phyloP scores from a whole-genome alignment of 2,329 filamentous ascomycete species.

The Claviceps maximensis region DNA sequence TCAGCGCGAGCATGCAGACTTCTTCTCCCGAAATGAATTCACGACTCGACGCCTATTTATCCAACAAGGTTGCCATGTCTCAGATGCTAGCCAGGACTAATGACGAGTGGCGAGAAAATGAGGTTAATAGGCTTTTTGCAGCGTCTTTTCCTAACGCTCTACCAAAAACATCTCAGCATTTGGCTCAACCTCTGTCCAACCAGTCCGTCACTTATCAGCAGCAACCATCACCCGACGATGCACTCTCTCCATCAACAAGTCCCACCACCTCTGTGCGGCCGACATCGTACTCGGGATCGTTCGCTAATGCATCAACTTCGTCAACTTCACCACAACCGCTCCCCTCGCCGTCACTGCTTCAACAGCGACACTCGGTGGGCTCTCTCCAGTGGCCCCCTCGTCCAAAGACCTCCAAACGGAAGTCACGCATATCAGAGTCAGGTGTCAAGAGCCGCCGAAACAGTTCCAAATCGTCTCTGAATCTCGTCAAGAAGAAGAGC shows the following conservation, averaged over 20 bases:
- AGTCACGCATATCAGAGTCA: not conserved
- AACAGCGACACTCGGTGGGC: not conserved
- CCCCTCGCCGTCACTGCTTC: not conserved
- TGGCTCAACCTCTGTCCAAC: constrained; percentile 5
- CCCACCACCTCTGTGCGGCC: not conserved
- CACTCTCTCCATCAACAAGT: not conserved
- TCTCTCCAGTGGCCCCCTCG: not conserved
- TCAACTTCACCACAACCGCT: not conserved
- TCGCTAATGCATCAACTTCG: not conserved
- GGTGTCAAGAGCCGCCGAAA: constrained; percentile 1
- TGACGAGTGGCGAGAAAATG: constrained; percentile 28
- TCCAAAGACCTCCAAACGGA: not conserved
- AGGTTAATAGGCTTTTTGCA: constrained; percentile 34
- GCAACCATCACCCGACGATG: constrained; percentile 1
- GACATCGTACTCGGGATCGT: not conserved
- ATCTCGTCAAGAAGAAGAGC: not conserved
- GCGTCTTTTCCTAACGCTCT: constrained; percentile 30
- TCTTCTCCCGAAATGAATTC: constrained; percentile 47
- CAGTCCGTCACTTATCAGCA: constrained; percentile 1
- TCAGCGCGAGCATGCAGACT: constrained; percentile 50
- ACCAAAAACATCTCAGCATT: constrained; percentile 13
- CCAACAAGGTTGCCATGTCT: constrained; percentile 30
- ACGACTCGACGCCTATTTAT: constrained; percentile 37
- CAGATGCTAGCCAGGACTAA: constrained; percentile 23
- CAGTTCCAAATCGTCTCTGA: not conserved